Evolutionary conservation across 2,329 filamentous ascomycete genomes (phyloP).

Genomic region (Venturia effusa): DNA sequence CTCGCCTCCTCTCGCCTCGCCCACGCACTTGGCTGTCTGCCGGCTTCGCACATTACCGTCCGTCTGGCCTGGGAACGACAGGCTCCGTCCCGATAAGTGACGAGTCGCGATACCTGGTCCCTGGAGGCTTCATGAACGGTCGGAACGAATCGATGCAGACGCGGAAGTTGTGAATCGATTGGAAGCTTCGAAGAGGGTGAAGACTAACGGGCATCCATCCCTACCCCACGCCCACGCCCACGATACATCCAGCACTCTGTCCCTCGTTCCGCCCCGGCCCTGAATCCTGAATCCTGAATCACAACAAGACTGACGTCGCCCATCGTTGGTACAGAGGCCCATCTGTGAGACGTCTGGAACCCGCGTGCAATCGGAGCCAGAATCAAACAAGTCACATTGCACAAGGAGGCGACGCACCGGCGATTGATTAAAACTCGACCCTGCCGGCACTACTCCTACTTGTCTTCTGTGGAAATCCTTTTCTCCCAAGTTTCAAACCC

Average conservation of each 20-base stretch:
- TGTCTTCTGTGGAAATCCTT: not conserved
- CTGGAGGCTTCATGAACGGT: not conserved
- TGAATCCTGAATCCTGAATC: not conserved
- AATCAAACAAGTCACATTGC: not conserved
- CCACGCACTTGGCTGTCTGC: not conserved
- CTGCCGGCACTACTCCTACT: slow-evolving; percentile 1
- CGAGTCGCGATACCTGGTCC: not conserved
- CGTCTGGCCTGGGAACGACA: not conserved
- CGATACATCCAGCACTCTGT: not conserved
- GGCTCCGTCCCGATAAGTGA: not conserved
- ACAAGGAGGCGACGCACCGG: not conserved
- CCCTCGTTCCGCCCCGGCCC: not conserved
- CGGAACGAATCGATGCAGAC: not conserved
- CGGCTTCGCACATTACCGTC: not conserved
- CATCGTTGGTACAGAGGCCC: not conserved
- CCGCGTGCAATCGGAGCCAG: not conserved
- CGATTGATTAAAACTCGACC: not conserved
- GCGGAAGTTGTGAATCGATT: not conserved
- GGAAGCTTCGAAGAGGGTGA: not conserved
- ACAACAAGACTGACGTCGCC: not conserved
- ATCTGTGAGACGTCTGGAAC: slow-evolving; percentile 3
- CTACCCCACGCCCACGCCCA: not conserved
- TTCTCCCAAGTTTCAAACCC: not conserved
- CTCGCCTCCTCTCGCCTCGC: not conserved
- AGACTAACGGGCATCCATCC: not conserved